Evolutionary conservation across 2,329 filamentous ascomycete genomes (phyloP).

Genomic region (Fusarium avenaceum): DNA sequence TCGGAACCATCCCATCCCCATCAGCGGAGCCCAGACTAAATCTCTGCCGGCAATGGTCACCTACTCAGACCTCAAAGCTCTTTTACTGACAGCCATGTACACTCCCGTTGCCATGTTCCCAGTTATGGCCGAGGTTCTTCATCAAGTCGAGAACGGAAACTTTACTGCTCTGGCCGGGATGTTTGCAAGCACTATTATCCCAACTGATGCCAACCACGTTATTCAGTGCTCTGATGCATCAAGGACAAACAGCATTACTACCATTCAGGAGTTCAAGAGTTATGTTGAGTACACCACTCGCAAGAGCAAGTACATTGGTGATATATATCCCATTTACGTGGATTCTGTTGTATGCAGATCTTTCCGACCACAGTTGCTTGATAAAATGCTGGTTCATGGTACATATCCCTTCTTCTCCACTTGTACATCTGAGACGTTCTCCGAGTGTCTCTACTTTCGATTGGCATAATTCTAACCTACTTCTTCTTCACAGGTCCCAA

Average conservation of each 20-base stretch:
- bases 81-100: neutral
- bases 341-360: neutral
- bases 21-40: neutral
- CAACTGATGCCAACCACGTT: neutral
- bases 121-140: neutral
- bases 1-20: neutral
- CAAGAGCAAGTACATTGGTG: constrained; percentile 7
- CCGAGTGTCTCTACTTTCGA: neutral
- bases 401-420: neutral
- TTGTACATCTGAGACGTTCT: no score
- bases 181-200: neutral
- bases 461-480: neutral
- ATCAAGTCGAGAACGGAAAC: neutral
- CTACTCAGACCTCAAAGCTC: neutral
- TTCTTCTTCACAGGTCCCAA: neutral
- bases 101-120: neutral
- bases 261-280: neutral
- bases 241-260: neutral
- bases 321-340: neutral
- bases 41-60: neutral
- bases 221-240: neutral
- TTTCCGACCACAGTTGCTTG: neutral
- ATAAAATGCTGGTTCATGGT: constrained; percentile 1
- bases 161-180: neutral
- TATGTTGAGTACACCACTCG: neutral